Base-by-base conservation (phyloP, 2,329 filamentous ascomycete species). In the Pseudocercospora ulei region DNA sequence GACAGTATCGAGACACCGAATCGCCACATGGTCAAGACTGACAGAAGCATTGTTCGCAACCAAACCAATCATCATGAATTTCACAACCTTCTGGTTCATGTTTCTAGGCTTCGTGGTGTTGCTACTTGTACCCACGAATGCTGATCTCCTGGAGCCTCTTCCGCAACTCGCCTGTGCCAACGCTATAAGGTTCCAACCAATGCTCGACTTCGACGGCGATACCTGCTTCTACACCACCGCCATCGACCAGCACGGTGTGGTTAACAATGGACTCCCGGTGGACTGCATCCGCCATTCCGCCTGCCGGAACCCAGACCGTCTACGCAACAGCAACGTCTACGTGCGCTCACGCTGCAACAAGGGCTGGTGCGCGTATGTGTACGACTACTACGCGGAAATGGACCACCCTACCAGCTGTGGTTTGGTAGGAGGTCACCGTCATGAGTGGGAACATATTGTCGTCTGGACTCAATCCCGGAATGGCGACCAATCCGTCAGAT, bases 311-410 rank as follows among this genome's bases (percentile, higher is more conserved):
- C 13, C 35, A 1, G 18, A 22, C 11, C 35, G 35, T 16, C 26
- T 38, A n/a, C 14, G 29, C 4, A 38, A 38, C n/a, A 16, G 17
- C 25, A 38, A 38, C 25, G 35, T 38, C 23, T 38, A 38, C 17
- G 25, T 23, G 12, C 23, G 35, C 1, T n/a, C 18, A 20, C 17
- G 35, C 2, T 38, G 35, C 19, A 38, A 38, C 19, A 17, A 28
- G 11, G 35, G 35, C 7, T 38, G 35, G 35, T 38, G 35, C 23
- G 35, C 35, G 16, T 28, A 28, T 13, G 11, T 38, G 9, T 38
- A 38, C 24, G 35, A 38, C 12, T 38, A 38, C 24, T 38, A 38
- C 7, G 24, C 25, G 14, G 35, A 38, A 13, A 38, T 19, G 24
- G 35, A 38, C 18, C 17, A 35, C n/a, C 25, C 25, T 4, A 12